Percentiles rank a stretch among this genome's conserved stretches.
These are phyloP conservation scores for Puccinia brachypodii DNA, from an alignment of 1,284 basidiomycete genomes.

Conservation along the genomic window DNA sequence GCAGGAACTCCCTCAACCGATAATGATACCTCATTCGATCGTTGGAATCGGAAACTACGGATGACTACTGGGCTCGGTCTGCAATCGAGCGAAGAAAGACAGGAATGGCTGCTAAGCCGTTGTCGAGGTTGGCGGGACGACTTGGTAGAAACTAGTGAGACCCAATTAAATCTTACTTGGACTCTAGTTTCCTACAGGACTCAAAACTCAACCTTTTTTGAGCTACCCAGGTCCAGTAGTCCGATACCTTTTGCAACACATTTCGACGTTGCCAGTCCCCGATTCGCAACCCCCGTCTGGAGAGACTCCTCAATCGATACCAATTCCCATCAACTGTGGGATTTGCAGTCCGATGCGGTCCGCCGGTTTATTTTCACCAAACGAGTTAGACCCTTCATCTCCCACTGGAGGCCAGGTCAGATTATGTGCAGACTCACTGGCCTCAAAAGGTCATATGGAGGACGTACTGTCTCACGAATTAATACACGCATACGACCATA, in stretches of 20 bases:
- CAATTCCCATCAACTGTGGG: conserved; percentile 36
- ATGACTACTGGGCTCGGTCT: conserved; percentile 39
- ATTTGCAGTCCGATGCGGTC: conserved; percentile 27
- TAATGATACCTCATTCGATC: conserved; percentile 25
- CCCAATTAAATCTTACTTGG: not conserved
- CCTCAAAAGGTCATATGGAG: conserved; percentile 29
- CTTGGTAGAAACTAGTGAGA: conserved; percentile 39
- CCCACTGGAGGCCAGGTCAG: conserved; percentile 28
- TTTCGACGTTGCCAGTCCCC: conserved; percentile 30
- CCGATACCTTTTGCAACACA: conserved; percentile 37
- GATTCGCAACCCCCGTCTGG: conserved; percentile 1
- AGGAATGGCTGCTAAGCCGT: conserved; percentile 29
- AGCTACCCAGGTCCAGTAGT: conserved; percentile 21
- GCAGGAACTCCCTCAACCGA: not conserved
- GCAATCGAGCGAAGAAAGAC: conserved; percentile 30
- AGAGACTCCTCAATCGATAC: conserved; percentile 4
- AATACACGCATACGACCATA: conserved; percentile 46
- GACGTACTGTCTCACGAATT: conserved; percentile 46
- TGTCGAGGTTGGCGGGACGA: conserved; percentile 38
- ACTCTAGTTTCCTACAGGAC: not conserved
- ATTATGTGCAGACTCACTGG: conserved; percentile 36
- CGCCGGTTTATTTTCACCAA: conserved; percentile 40
- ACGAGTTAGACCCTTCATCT: not conserved
- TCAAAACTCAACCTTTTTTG: not conserved
- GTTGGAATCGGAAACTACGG: conserved; percentile 33